These are phyloP conservation scores for Clitopilus hobsonii DNA, from an alignment of 768 basidiomycete genomes.

Conservation along the genomic window DNA sequence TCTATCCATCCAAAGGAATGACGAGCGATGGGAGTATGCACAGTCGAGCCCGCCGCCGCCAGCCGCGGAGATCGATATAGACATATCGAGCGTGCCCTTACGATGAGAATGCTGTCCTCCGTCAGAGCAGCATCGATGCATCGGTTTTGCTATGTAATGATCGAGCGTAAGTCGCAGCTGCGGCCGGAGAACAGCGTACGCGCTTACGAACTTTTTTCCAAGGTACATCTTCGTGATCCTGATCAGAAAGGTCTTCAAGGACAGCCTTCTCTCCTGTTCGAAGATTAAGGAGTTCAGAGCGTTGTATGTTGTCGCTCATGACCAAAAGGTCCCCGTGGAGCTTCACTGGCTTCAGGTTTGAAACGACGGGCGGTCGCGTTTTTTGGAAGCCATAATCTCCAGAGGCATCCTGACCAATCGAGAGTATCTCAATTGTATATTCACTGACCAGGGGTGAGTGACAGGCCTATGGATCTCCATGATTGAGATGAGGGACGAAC, in stretches of 20 bases:
- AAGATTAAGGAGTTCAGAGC: conserved; percentile 57
- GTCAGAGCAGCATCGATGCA: conserved; percentile 51
- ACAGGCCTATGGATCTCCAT: neutral
- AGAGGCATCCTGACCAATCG: conserved; percentile 11
- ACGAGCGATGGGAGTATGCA: conserved; percentile 26
- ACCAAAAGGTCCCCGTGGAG: conserved; percentile 50
- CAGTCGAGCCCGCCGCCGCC: conserved; percentile 1
- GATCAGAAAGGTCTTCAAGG: conserved; percentile 31
- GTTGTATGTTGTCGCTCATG: conserved; percentile 45
- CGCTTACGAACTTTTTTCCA: conserved; percentile 22
- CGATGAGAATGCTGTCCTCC: conserved; percentile 45
- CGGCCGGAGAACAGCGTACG: conserved; percentile 3
- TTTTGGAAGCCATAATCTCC: conserved; percentile 21
- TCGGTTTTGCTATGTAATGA: conserved; percentile 38
- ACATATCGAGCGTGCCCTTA: conserved; percentile 53
- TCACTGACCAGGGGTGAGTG: conserved; percentile 20
- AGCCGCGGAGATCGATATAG: conserved; percentile 49
- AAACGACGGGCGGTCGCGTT: conserved; percentile 27
- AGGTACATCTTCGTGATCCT: conserved; percentile 13
- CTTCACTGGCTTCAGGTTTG: conserved; percentile 40
- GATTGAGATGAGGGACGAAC: conserved; percentile 27
- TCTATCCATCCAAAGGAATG: conserved; percentile 71
- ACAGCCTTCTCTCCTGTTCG: conserved; percentile 39
- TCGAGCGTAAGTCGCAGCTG: neutral
- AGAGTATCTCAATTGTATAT: conserved; percentile 28